Base-by-base conservation (phyloP, 78 protist genomes). In the Cavenderia fasciculata region DNA sequence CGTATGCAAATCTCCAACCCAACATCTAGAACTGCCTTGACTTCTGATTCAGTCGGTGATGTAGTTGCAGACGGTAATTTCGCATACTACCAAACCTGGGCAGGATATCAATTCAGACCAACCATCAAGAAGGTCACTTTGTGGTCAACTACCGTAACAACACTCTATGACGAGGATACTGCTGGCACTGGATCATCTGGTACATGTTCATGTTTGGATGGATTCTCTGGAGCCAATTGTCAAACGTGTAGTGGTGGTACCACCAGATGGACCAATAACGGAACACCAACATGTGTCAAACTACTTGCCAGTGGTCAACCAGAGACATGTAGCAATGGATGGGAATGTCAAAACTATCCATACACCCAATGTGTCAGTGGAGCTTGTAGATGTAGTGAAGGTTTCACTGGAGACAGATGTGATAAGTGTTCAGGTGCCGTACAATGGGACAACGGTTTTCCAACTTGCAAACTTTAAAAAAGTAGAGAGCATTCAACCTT, bases 41-140 rank as follows among this genome's bases (percentile, higher is more conserved):
- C n/a, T n/a, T n/a, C n/a, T n/a, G n/a, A n/a, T n/a, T n/a, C n/a
- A n/a, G n/a, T n/a, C n/a, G 72, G 72, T 11, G 72, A 63, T 40
- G 11, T 63, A 16, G n/a, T n/a, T n/a, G n/a, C n/a, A n/a, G 18
- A 43, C 21, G 47, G 47, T 21, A 34, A 63, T 21, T 63, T 43
- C 51, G 38, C 38, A 16, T 63, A 40, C 72, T 63, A 63, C 47
- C 72, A 63, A 63, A 63, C 72, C 8, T n/a, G n/a, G n/a, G n/a
- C n/a, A n/a, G n/a, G n/a, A n/a, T n/a, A n/a, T n/a, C n/a, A n/a
- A n/a, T n/a, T n/a, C n/a, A n/a, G n/a, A n/a, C n/a, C n/a, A n/a
- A n/a, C n/a, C n/a, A n/a, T n/a, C n/a, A n/a, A n/a, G n/a, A n/a
- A n/a, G n/a, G n/a, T n/a, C n/a, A n/a, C n/a, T n/a, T n/a, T n/a